Evolutionary conservation across 371 early-diverging fungal species (phyloP).

Genomic region (Cokeromyces recurvatus): DNA sequence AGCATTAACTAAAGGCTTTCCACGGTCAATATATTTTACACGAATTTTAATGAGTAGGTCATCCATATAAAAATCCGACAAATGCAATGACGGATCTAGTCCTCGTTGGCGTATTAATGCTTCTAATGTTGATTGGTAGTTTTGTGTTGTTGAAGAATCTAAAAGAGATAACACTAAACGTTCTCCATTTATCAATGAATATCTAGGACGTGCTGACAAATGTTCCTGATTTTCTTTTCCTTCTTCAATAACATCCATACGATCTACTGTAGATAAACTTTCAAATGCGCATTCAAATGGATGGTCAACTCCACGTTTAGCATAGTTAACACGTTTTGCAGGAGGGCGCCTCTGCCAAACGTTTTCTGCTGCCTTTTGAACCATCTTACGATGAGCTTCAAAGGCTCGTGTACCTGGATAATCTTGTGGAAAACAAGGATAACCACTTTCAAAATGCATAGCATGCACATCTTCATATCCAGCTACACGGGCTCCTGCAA

Average conservation of each 20-base stretch:
- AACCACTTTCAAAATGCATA: slow-evolving; percentile 56
- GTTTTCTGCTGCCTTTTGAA: slow-evolving; percentile 27
- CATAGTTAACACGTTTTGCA: slow-evolving; percentile 70
- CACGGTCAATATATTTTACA: slow-evolving; percentile 40
- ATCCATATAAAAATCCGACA: no score
- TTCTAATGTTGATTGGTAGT: neutral
- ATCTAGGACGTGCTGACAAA: slow-evolving; percentile 5
- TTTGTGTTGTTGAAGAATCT: neutral
- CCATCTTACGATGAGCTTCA: slow-evolving; percentile 13
- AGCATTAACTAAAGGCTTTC: slow-evolving; percentile 46
- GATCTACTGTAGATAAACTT: neutral
- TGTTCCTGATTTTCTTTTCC: slow-evolving; percentile 4
- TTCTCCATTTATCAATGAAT: slow-evolving; percentile 8
- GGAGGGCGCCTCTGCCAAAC: slow-evolving; percentile 59
- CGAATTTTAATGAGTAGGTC: slow-evolving; percentile 45
- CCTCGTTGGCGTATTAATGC: slow-evolving; percentile 2
- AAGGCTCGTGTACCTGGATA: slow-evolving; percentile 56
- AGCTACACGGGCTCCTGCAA: slow-evolving; percentile 83
- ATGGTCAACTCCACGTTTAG: slow-evolving; percentile 50
- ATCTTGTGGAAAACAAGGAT: slow-evolving; percentile 57
- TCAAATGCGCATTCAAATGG: slow-evolving; percentile 65
- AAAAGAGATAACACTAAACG: neutral
- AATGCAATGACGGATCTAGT: neutral
- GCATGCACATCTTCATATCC: slow-evolving; percentile 53
- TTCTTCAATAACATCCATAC: slow-evolving; percentile 4